phyloP scores from a whole-genome alignment of 2,329 filamentous ascomycete species.

The Thermothelomyces thermophilus region DNA sequence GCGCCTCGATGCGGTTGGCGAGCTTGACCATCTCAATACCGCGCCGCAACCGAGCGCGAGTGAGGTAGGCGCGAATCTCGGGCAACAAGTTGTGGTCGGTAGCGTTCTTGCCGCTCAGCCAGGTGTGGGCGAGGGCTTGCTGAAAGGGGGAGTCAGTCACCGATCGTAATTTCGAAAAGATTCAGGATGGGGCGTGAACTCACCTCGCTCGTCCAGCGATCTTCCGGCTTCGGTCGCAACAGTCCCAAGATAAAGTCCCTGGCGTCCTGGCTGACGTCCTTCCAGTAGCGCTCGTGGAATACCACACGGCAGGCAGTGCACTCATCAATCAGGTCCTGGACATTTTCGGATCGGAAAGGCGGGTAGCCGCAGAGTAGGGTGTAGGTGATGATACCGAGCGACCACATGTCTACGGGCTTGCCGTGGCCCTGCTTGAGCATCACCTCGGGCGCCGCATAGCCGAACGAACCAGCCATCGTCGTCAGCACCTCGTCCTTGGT shows the following conservation, averaged over 20 bases:
- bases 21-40: slow-evolving; percentile 96
- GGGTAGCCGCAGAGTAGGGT: slow-evolving; percentile 97
- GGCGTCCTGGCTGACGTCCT: slow-evolving; percentile 88
- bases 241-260: slow-evolving; percentile 87
- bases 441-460: slow-evolving; percentile 94
- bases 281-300: slow-evolving; percentile 98
- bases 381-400: slow-evolving; percentile 96
- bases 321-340: slow-evolving; percentile 90
- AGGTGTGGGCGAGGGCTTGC: slow-evolving; percentile 74
- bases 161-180: neutral
- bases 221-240: slow-evolving; percentile 69
- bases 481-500: slow-evolving; percentile 85
- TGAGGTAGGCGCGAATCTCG: slow-evolving; percentile 91
- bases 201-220: slow-evolving; percentile 73
- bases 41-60: slow-evolving; percentile 81
- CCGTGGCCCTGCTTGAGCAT: slow-evolving; percentile 98
- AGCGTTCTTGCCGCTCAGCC: slow-evolving; percentile 86
- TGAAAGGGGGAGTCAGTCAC: slow-evolving; percentile 32
- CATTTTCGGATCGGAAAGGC: slow-evolving; percentile 90
- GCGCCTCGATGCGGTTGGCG: slow-evolving; percentile 86
- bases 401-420: slow-evolving; percentile 99
- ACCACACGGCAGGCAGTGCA: slow-evolving; percentile 77
- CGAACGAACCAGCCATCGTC: slow-evolving; percentile 97
- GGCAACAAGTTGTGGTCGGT: slow-evolving; percentile 95
- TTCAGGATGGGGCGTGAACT: slow-evolving; percentile 21